Base-by-base conservation (phyloP, 257 asterid genomes). In the Knoxia roxburghii region DNA sequence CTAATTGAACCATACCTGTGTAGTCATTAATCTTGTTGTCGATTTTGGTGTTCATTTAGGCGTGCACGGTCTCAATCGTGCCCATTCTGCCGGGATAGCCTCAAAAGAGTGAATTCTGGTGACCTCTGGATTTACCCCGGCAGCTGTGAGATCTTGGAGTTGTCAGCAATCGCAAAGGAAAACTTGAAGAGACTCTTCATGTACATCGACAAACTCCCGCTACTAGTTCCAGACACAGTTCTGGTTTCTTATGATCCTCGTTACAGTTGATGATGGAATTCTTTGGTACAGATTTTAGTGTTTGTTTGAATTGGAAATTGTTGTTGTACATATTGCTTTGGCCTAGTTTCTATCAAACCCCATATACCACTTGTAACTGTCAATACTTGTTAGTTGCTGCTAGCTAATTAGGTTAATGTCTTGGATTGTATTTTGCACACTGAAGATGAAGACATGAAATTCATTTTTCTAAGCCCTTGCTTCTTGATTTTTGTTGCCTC, bases 111-210 rank as follows among this genome's bases (percentile, higher is more conserved):
- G 72, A 63, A 85, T 51, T 88, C 96, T 1, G 82, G 83, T 49
- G 97, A 91, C 61, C 93, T 91, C 5, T 91, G 97, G 97, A 82
- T 91, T 37, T 88, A 86, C 83, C 81, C 93, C 14, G 82, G 94
- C 83, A 69, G 59, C 21, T 69, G 75, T 6, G 97, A 91, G 40
- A 72, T 88, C 61, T 50, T 84, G 0, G 95, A 91, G 21, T 69
- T 86, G 68, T 55, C 87, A 3, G 73, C 82, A 40, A 80, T 84
- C 62, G 66, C 78, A 37, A 79, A 71, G 82, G 93, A 90, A 67
- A 88, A 86, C 74, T 60, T 78, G 82, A 82, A 82, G 86, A 85
- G 93, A 61, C 80, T 88, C 21, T 63, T 80, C 69, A 73, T 81
- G 76, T 90, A 79, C 77, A 73, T 86, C 7, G 85, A 85, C 37